Conservation (phyloP, 164 flowering plant genomes). For the Brasenia schreberi region DNA sequence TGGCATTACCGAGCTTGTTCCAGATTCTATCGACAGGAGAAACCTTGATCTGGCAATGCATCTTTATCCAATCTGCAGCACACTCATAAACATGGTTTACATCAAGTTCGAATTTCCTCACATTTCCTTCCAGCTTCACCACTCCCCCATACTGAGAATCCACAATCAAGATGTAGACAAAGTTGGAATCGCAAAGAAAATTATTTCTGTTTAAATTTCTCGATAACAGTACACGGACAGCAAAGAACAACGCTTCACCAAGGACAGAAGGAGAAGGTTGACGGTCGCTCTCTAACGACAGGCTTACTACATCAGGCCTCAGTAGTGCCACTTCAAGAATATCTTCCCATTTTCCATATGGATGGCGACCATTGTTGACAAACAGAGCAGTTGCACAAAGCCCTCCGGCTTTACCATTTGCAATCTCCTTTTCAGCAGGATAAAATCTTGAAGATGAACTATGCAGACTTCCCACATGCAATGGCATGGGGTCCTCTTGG, state of each 20-base stretch:
- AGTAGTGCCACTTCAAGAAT: constrained; percentile 67
- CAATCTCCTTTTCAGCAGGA: constrained; percentile 76
- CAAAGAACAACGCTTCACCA: constrained; percentile 77
- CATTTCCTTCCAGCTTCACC: constrained; percentile 75
- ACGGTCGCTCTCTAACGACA: constrained; percentile 24
- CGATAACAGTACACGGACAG: constrained; percentile 52
- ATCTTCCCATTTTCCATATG: constrained; percentile 83
- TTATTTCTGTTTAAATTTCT: constrained; percentile 65
- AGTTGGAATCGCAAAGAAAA: constrained; percentile 28
- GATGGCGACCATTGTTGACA: constrained; percentile 48
- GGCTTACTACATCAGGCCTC: constrained; percentile 50
- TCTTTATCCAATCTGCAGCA: constrained; percentile 67
- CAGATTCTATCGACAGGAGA: constrained; percentile 73
- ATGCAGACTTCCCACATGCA: constrained; percentile 54
- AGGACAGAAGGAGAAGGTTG: constrained; percentile 48
- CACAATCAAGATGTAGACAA: constrained; percentile 59
- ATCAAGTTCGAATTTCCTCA: constrained; percentile 48
- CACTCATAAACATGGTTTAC: constrained; percentile 47
- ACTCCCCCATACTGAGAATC: constrained; percentile 86
- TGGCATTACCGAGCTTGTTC: constrained; percentile 96
- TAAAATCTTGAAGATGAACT: constrained; percentile 47
- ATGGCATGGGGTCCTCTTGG: constrained; percentile 56
- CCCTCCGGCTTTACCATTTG: constrained; percentile 53
- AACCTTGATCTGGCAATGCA: constrained; percentile 39
- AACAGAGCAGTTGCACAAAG: constrained; percentile 72